Base-by-base conservation (phyloP, 176 grass and related monocot species). In the Oryza glaberrima region DNA sequence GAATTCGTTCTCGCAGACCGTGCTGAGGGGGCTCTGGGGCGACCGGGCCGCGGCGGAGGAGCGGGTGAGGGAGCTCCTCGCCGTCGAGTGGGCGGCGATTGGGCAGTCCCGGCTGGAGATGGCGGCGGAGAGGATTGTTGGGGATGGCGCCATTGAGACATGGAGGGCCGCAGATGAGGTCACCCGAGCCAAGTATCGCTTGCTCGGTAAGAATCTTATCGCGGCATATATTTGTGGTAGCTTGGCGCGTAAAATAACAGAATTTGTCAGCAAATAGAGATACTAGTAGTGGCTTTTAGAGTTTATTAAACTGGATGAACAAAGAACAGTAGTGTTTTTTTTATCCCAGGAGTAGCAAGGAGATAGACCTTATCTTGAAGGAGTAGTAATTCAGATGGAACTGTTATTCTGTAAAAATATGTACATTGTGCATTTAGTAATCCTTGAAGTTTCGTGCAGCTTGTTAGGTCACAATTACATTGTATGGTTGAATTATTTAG, bases 51-150 rank as follows among this genome's bases (percentile, higher is more conserved):
- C 17, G 9, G 69, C 69, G 40, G 79, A 86, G 83, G 69, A 69
- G 86, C 35, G 63, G 78, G 75, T 92, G 60, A 78, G 48, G 79
- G 78, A 82, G 32, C 75, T 86, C 79, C 72, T 92, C 48, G 68
- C 12, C 7, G 60, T 63, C 10, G 82, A 92, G 51, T 86, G 86
- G 86, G 69, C 63, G 8, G 69, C 73, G 9, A 63, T 92, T 54
- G 90, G 69, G 1, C 90, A 68, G 12, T 88, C 90, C 10, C 44
- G 16, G 78, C 70, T 92, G 48, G 90, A 80, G 63, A 6, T 14
- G 40, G 83, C 63, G n/a, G 86, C 83, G 1, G 51, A 83, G 79
- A 74, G 34, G 69, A 78, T 92, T 32, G 75, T 75, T 4, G 86
- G 90, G 51, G 74, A 89, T 15, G 77, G 44, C 0, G 78, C 85